These are phyloP conservation scores for Sanghuangporus sanghuang DNA, from an alignment of 1,284 basidiomycete species.

Conservation along the genomic window DNA sequence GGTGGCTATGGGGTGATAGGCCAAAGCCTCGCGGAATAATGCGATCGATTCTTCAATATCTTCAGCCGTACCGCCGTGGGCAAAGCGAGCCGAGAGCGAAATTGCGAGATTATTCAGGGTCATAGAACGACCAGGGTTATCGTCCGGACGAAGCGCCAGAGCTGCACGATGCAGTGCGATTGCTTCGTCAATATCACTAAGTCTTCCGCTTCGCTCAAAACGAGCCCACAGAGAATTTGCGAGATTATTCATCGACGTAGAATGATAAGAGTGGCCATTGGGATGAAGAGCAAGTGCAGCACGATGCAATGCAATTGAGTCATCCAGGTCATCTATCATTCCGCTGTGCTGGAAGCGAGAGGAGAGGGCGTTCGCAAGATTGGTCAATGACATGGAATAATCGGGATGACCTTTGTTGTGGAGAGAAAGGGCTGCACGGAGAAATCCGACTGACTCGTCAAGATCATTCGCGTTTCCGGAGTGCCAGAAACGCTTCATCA, in stretches of 20 bases:
- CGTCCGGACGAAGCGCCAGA: background rate
- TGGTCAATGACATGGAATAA: background rate
- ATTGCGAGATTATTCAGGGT: background rate
- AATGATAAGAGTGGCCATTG: background rate
- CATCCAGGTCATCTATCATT: background rate
- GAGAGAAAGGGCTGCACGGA: background rate
- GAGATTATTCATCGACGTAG: background rate
- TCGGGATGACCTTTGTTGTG: background rate
- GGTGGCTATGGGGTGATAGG: background rate
- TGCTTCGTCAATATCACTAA: background rate
- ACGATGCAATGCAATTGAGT: background rate
- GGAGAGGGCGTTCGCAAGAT: background rate
- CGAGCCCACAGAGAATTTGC: background rate
- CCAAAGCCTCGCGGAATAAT: background rate
- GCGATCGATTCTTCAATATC: background rate
- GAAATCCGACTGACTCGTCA: background rate
- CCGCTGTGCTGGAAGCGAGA: background rate
- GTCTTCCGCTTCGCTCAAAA: background rate
- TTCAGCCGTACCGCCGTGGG: background rate
- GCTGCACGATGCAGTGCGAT: background rate
- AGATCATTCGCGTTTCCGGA: slow-evolving; percentile 20
- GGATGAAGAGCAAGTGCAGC: background rate
- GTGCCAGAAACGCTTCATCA: background rate
- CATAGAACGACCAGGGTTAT: background rate
- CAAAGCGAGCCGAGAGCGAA: background rate